phyloP scores from a whole-genome alignment of 495 filamentous ascomycete genomes.

The Neurospora pannonica region DNA sequence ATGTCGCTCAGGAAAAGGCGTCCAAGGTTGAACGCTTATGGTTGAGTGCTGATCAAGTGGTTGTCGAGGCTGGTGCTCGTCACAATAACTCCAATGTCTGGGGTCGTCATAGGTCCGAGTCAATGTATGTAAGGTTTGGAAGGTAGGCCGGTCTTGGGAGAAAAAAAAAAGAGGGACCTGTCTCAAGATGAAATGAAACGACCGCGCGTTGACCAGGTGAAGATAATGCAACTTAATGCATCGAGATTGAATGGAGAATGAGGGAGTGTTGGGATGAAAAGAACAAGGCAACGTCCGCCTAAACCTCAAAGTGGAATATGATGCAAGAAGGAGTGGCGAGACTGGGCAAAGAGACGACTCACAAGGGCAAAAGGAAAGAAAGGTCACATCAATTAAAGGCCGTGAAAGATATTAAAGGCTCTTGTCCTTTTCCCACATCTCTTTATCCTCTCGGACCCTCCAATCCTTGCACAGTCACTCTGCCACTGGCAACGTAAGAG shows the following conservation, averaged over 20 bases:
- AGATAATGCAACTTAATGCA: background rate
- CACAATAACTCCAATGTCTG: background rate
- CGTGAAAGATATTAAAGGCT: conserved; percentile 13
- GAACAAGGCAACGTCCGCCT: background rate
- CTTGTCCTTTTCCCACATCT: conserved; percentile 4
- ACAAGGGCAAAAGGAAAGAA: background rate
- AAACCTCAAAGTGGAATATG: background rate
- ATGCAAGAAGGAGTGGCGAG: conserved; percentile 11
- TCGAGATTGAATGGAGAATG: background rate
- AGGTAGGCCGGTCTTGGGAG: background rate
- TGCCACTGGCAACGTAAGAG: background rate
- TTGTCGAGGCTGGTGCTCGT: background rate
- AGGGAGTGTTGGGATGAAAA: background rate
- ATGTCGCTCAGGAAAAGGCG: background rate
- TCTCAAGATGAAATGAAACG: background rate
- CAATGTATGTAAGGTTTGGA: background rate
- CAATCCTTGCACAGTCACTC: background rate
- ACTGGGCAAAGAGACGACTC: conserved; percentile 14
- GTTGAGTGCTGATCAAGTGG: background rate
- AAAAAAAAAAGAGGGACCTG: background rate
- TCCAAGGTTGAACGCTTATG: background rate
- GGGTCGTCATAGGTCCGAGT: background rate
- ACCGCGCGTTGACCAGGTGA: background rate
- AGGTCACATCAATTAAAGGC: conserved; percentile 21
- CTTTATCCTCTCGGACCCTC: conserved; percentile 10